These are phyloP conservation scores for Cytospora piceicola DNA, from an alignment of 2,329 filamentous ascomycete species.

Conservation along the genomic window DNA sequence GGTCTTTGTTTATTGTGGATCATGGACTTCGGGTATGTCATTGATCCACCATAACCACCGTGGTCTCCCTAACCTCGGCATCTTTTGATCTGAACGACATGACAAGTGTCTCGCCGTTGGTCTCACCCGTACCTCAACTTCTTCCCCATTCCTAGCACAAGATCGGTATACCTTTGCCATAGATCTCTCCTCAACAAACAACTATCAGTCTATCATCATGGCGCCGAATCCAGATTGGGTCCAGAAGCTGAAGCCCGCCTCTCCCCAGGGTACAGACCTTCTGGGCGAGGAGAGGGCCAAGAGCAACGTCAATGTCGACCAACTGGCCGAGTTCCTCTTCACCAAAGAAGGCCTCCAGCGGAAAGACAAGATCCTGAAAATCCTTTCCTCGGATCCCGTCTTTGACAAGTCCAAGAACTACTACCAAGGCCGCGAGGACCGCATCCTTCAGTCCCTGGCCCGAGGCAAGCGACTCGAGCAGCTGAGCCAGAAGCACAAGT, in stretches of 20 bases:
- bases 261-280: slow-evolving; percentile 70
- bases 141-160: background rate
- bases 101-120: background rate
- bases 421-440: slow-evolving; percentile 70
- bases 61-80: slow-evolving; percentile 1
- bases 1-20: background rate
- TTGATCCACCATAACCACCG: background rate
- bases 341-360: slow-evolving; percentile 66
- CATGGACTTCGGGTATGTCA: background rate
- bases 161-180: background rate
- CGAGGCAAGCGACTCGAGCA: slow-evolving; percentile 72
- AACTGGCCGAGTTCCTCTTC: slow-evolving; percentile 70
- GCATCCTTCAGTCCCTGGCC: slow-evolving; percentile 70
- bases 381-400: slow-evolving; percentile 69
- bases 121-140: background rate
- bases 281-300: slow-evolving; percentile 69
- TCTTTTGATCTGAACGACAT: background rate
- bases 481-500: slow-evolving; percentile 67
- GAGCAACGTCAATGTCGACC: slow-evolving; percentile 68
- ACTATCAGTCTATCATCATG: slow-evolving; percentile 17
- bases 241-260: slow-evolving; percentile 48
- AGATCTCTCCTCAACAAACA: background rate
- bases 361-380: slow-evolving; percentile 62
- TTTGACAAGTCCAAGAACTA: slow-evolving; percentile 82
- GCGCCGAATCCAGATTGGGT: slow-evolving; percentile 34